Evolutionary conservation across 495 filamentous ascomycete genomes (phyloP), one percentile per base, ranked within the genome.

Genomic region (Halenospora varia): DNA sequence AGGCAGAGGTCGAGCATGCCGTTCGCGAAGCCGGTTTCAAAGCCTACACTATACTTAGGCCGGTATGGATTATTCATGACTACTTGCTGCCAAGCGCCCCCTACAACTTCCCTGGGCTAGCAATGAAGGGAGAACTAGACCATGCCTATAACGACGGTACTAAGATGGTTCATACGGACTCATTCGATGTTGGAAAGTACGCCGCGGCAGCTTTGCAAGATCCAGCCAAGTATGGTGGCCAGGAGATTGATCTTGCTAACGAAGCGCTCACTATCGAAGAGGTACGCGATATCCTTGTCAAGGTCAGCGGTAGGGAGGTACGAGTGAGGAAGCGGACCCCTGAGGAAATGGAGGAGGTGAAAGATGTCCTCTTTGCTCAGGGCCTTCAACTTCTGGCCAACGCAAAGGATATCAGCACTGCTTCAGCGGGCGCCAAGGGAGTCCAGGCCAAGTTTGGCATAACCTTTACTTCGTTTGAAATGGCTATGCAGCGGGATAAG

Each of bases 21-120:
- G 70, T 79, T 17, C 69, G 67, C 48, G 48, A 44, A 22, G 64
- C 68, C 2, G 71, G 72, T 4, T 73, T 79, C 56, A 61, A 73
- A 40, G 46, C 62, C 13, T 79, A 71, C 67, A 76, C 76, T 0
- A 76, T 81, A 19, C 51, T 81, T 13, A 66, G 77, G 15, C 76
- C 77, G 1, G 74, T 68, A 2, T 75, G 71, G 48, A 76, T 80
- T 64, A 77, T 76, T 71, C 55, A 57, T 17, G 66, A 73, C 10
- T 79, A 79, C 50, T 69, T 74, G 57, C 52, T 77, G 17, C 51
- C 59, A 1, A 69, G 71, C 1, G 39, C 67, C 6, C 63, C 64
- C 1, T 45, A 45, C 4, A 72, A 75, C 66, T 77, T 72, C 45
- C 65, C 70, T 8, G 72, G 69, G 10, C 62, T 80, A 2, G 60